Conservation (phyloP, 2,329 filamentous ascomycete genomes). For the Graphilbum ipis-grandicollis region DNA sequence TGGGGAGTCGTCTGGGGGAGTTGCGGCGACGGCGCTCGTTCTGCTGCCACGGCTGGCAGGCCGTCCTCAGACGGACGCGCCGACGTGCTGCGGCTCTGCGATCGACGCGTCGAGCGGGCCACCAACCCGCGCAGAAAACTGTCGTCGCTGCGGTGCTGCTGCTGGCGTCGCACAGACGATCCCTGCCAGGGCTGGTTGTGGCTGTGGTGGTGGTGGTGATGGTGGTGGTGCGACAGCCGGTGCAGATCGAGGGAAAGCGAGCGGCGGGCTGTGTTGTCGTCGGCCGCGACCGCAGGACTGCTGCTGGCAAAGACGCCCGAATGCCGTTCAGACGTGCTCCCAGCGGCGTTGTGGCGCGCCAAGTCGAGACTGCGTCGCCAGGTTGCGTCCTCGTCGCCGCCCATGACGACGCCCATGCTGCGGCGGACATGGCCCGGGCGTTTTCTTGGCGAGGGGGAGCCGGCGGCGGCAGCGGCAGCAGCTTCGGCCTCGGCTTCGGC, state of each 20-base stretch:
- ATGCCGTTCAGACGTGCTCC: no score
- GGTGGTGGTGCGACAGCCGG: not conserved
- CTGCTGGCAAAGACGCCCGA: no score
- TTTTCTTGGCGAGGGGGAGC: not conserved
- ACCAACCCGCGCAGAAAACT: no score
- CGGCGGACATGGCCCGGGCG: constrained; percentile 8
- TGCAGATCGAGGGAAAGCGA: not conserved
- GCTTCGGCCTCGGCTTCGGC: constrained; percentile 9
- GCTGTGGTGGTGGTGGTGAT: not conserved
- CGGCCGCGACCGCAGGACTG: no score
- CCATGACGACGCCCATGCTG: constrained; percentile 26
- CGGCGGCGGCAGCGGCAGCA: constrained; percentile 7
- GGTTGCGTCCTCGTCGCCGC: constrained; percentile 27
- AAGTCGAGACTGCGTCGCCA: constrained; percentile 1
- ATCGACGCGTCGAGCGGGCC: not conserved
- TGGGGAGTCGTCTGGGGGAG: no score
- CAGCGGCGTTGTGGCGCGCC: not conserved
- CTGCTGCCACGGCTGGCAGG: not conserved
- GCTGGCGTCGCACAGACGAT: not conserved
- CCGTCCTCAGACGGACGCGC: not conserved
- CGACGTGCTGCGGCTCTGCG: constrained; percentile 12
- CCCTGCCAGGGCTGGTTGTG: not conserved
- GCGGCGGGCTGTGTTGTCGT: not conserved
- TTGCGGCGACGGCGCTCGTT: not conserved
- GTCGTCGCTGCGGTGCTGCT: not conserved